Percentiles rank a stretch among this genome's conserved stretches.
Evolutionary conservation across 805 yeast genomes (phyloP).

Genomic region (Lipomyces orientalis): DNA sequence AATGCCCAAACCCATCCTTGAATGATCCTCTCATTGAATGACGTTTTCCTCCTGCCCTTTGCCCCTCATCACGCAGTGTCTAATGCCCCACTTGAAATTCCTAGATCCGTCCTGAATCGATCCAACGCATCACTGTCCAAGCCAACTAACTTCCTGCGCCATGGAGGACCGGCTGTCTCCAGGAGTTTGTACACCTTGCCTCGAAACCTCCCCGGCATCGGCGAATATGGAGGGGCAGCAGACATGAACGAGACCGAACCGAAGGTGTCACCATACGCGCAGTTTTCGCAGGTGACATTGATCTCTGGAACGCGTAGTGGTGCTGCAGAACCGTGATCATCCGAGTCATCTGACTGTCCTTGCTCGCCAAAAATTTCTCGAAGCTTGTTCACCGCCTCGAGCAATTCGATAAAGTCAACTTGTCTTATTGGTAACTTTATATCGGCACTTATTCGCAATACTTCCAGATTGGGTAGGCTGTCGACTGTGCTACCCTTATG

Average conservation of each 20-base stretch:
- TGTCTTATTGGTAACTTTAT: conserved; percentile 17
- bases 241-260: conserved; percentile 13
- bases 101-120: conserved; percentile 18
- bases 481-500: neutral
- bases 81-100: conserved; percentile 12
- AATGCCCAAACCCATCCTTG: neutral
- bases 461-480: conserved; percentile 21
- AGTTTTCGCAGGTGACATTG: conserved; percentile 15
- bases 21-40: neutral
- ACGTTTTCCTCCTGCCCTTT: neutral
- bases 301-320: conserved; percentile 13
- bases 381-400: conserved; percentile 21
- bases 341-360: neutral
- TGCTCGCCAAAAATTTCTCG: conserved; percentile 14
- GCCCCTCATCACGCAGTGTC: neutral
- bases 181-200: conserved; percentile 20
- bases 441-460: conserved; percentile 19
- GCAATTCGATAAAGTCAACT: conserved; percentile 9
- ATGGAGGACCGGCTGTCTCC: conserved; percentile 24
- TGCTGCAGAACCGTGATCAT: neutral
- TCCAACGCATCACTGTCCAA: conserved; percentile 18
- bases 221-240: conserved; percentile 12
- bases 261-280: conserved; percentile 18
- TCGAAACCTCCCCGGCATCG: conserved; percentile 16
- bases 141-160: conserved; percentile 16